phyloP scores from a whole-genome alignment of 768 basidiomycete species.

The Trametes gibbosa region DNA sequence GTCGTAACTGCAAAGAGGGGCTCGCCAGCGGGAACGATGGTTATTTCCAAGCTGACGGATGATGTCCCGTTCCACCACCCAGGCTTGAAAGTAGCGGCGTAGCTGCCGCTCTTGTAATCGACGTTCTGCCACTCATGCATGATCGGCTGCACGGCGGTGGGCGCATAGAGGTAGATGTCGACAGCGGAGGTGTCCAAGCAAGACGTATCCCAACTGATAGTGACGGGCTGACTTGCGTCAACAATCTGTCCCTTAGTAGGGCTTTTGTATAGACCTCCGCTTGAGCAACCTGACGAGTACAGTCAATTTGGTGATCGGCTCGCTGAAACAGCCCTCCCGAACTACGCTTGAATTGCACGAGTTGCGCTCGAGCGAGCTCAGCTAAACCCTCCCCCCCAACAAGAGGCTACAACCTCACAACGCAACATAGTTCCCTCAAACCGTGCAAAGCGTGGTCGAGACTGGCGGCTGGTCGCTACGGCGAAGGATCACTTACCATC shows the following conservation, averaged over 20 bases:
- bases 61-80: constrained; percentile 69
- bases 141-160: constrained; percentile 37
- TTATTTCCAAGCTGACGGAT: constrained; percentile 51
- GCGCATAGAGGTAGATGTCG: constrained; percentile 70
- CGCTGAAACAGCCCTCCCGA: not conserved
- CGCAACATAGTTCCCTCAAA: too few relatives aligned
- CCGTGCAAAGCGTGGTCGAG: too few relatives aligned
- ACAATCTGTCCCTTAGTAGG: constrained; percentile 50
- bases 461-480: too few relatives aligned
- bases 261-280: constrained; percentile 59
- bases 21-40: constrained; percentile 50
- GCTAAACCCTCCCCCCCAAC: too few relatives aligned
- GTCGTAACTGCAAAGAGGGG: constrained; percentile 50
- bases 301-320: not conserved
- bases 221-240: constrained; percentile 46
- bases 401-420: too few relatives aligned
- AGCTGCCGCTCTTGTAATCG: constrained; percentile 45
- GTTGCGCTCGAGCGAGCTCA: too few relatives aligned
- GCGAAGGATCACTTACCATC: constrained; percentile 10
- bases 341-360: too few relatives aligned
- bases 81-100: constrained; percentile 50
- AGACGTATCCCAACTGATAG: constrained; percentile 62
- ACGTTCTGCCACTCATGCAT: constrained; percentile 61
- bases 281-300: constrained; percentile 43
- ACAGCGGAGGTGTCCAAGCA: constrained; percentile 50